These are phyloP conservation scores for Beauveria sp. DNA, from an alignment of 2,329 filamentous ascomycete genomes.

Conservation along the genomic window DNA sequence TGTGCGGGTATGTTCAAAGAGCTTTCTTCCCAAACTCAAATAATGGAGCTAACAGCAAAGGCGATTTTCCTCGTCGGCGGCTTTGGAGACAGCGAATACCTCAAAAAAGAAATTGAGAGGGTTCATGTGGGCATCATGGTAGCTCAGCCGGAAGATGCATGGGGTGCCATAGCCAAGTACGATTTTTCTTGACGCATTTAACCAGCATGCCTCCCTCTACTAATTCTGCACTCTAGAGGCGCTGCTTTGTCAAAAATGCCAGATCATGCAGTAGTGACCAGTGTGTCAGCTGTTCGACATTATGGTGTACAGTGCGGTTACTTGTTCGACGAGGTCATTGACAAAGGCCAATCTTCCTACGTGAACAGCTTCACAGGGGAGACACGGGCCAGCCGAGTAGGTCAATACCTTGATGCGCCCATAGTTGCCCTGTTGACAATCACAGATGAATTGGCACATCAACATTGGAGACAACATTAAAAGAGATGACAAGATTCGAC, in stretches of 20 bases:
- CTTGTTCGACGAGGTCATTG: neutral
- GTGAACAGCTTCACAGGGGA: neutral
- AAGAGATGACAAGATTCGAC: conserved; percentile 12
- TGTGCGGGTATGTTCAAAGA: neutral
- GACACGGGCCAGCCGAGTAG: rapidly evolving
- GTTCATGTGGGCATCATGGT: conserved; percentile 20
- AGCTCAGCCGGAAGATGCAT: conserved; percentile 23
- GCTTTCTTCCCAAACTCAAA: neutral
- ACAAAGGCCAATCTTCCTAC: neutral
- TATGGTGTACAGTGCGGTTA: neutral
- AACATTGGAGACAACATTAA: conserved; percentile 14
- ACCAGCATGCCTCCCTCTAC: neutral
- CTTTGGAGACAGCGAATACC: conserved; percentile 28
- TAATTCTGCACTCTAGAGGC: conserved; percentile 4
- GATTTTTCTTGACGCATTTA: neutral
- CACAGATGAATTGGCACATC: conserved; percentile 16
- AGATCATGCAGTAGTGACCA: conserved; percentile 11
- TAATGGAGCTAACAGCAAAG: neutral
- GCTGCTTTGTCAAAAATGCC: conserved; percentile 14
- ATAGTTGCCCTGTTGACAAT: neutral
- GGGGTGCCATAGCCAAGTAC: conserved; percentile 19
- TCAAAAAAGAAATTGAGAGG: conserved; percentile 21
- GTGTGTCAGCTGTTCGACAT: conserved; percentile 11
- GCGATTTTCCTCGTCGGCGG: conserved; percentile 31
- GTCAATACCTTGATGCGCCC: neutral